Evolutionary conservation across 2,329 filamentous ascomycete genomes (phyloP).

Genomic region (Keithomyces neogunnii): DNA sequence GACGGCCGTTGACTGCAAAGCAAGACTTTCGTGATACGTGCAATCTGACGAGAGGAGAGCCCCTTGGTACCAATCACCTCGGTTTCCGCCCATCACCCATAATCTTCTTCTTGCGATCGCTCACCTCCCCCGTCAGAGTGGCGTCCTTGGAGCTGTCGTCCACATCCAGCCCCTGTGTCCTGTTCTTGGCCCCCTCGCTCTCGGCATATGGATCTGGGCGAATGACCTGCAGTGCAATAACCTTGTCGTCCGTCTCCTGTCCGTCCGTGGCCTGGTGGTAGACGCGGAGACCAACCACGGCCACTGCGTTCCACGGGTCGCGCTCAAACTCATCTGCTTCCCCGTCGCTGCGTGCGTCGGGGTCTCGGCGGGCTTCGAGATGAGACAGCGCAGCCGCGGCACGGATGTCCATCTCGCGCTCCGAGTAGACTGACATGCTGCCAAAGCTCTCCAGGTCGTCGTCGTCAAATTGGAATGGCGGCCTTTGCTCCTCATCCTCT

Average conservation of each 20-base stretch:
- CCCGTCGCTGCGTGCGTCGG: not conserved
- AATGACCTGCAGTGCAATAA: conserved; percentile 31
- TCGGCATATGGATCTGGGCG: conserved; percentile 26
- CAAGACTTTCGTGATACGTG: no score
- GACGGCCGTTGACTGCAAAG: no score
- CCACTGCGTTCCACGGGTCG: conserved; percentile 57
- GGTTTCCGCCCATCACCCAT: conserved; percentile 15
- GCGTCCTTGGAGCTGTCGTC: conserved; percentile 39
- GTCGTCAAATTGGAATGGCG: conserved; percentile 13
- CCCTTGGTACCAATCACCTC: not conserved
- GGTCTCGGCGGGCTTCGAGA: conserved; percentile 17
- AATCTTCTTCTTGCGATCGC: conserved; percentile 27
- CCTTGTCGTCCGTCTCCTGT: conserved; percentile 22
- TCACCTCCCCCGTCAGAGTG: conserved; percentile 25
- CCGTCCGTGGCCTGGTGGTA: conserved; percentile 40
- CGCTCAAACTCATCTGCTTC: conserved; percentile 45
- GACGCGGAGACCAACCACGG: conserved; percentile 51
- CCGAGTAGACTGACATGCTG: conserved; percentile 29
- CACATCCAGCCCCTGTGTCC: conserved; percentile 29
- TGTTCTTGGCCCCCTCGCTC: conserved; percentile 15
- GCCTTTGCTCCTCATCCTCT: not conserved
- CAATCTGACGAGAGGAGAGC: no score
- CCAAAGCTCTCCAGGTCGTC: conserved; percentile 14
- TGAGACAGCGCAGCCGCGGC: conserved; percentile 1
- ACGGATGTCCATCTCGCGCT: conserved; percentile 27